These are phyloP conservation scores for Triangularia setosa DNA, from an alignment of 2,329 filamentous ascomycete genomes.

Conservation along the genomic window DNA sequence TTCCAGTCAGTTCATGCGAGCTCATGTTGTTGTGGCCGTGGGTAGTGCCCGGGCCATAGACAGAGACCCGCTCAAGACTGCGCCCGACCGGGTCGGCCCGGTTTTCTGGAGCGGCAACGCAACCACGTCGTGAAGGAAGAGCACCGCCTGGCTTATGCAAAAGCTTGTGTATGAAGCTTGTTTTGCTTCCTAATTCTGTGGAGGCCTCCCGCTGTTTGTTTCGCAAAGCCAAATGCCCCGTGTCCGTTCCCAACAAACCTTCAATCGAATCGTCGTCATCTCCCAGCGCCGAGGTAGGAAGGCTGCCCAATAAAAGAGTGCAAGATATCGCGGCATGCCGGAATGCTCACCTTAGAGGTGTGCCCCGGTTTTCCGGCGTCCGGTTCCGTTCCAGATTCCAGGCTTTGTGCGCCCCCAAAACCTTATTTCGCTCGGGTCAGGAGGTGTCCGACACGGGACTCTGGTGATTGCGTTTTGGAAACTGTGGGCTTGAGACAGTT, in stretches of 20 bases:
- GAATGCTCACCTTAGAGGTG: too few species aligned
- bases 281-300: not conserved
- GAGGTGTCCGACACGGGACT: not conserved
- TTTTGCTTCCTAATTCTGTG: not conserved
- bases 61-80: not conserved
- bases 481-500: not conserved
- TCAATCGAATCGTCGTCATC: not conserved
- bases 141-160: not conserved
- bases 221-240: not conserved
- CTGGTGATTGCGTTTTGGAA: not conserved
- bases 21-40: not conserved
- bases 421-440: not conserved
- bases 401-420: not conserved
- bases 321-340: not conserved
- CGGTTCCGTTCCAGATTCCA: not conserved
- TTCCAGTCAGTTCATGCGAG: not conserved
- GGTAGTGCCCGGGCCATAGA: not conserved
- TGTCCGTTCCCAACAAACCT: not conserved
- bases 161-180: not conserved
- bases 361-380: not conserved
- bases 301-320: not conserved
- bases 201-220: not conserved
- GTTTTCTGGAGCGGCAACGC: not conserved
- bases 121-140: not conserved
- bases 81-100: not conserved